Evolutionary conservation across 345 rosid species (phyloP).

Genomic region (Capsella bursapastoris): DNA sequence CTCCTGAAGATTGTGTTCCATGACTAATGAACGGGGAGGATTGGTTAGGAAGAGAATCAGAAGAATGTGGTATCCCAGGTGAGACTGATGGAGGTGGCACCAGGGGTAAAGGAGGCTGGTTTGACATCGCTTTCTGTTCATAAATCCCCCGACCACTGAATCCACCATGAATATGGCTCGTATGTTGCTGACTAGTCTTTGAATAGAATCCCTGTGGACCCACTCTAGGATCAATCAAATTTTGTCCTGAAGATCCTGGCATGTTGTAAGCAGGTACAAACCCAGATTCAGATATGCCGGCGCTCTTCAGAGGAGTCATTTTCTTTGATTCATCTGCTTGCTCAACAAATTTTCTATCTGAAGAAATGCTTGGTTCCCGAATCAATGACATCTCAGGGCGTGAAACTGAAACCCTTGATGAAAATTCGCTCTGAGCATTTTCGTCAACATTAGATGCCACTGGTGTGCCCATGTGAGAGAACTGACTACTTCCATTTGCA

Average conservation of each 20-base stretch:
- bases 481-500: constrained; percentile 72
- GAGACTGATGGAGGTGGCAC: constrained; percentile 79
- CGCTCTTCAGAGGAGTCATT: constrained; percentile 49
- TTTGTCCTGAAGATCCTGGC: constrained; percentile 52
- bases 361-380: constrained; percentile 83
- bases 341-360: constrained; percentile 77
- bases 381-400: constrained; percentile 72
- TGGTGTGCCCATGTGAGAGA: constrained; percentile 72
- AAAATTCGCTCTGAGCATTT: constrained; percentile 80
- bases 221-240: constrained; percentile 65
- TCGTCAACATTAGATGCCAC: constrained; percentile 71
- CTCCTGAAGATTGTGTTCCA: constrained; percentile 64
- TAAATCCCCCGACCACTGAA: constrained; percentile 70
- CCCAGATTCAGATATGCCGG: constrained; percentile 58
- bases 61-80: constrained; percentile 57
- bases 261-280: constrained; percentile 59
- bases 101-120: constrained; percentile 94
- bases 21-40: constrained; percentile 58
- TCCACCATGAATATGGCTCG: constrained; percentile 45
- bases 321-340: constrained; percentile 72
- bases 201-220: constrained; percentile 62
- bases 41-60: constrained; percentile 54
- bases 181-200: constrained; percentile 68
- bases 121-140: constrained; percentile 64
- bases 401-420: constrained; percentile 86